Conservation (phyloP, 805 yeast species). For the Yarrowia divulgata region DNA sequence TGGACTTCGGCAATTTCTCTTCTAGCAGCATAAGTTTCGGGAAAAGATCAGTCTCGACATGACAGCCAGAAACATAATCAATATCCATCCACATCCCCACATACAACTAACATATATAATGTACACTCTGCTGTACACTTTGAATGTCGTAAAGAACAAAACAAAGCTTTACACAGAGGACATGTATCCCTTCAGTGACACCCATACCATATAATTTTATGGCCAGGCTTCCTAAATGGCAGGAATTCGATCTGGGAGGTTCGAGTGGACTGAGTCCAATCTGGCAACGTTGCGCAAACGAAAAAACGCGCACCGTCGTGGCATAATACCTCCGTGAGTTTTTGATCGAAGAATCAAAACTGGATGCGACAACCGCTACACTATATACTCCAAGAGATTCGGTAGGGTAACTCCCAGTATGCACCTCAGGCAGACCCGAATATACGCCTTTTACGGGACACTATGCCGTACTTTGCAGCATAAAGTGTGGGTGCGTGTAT, state of each 20-base stretch:
- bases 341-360: slow-evolving; percentile 35
- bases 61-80: too few relatives aligned
- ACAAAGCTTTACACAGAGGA: slow-evolving; percentile 24
- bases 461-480: background rate
- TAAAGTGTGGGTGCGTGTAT: background rate
- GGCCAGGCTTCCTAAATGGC: slow-evolving; percentile 39
- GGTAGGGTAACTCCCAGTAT: slow-evolving; percentile 30
- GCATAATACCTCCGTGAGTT: slow-evolving; percentile 40
- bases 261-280: slow-evolving; percentile 39
- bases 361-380: slow-evolving; percentile 21
- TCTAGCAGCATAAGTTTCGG: too few relatives aligned
- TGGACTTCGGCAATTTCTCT: too few relatives aligned
- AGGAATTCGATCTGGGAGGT: slow-evolving; percentile 38
- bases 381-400: background rate
- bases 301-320: slow-evolving; percentile 38
- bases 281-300: slow-evolving; percentile 37
- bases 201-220: slow-evolving; percentile 33
- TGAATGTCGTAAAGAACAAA: background rate
- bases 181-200: slow-evolving; percentile 38
- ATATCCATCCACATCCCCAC: too few relatives aligned
- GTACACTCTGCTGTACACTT: slow-evolving; percentile 27
- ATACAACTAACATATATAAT: slow-evolving; percentile 1
- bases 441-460: background rate
- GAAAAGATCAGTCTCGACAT: too few relatives aligned
- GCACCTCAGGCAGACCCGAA: background rate